Conservation (phyloP, 345 rosid genomes). For the Euphorbia peplus region DNA sequence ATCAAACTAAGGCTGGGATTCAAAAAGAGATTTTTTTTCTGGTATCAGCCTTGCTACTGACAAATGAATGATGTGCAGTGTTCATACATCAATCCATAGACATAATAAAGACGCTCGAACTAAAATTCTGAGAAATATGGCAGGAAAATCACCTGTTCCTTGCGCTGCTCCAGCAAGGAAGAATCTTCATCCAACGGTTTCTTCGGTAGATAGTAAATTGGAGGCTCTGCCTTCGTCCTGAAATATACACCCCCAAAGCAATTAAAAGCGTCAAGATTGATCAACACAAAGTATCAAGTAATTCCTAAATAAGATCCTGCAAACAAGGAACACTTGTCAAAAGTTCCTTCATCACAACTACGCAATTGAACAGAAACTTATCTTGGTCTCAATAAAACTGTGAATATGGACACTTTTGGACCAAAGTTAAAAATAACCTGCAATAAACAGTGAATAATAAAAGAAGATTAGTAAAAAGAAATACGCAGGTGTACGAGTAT, state of each 20-base stretch:
- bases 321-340: conserved; percentile 31
- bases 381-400: conserved; percentile 90
- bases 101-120: neutral
- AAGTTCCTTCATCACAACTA: conserved; percentile 48
- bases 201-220: conserved; percentile 62
- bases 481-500: neutral
- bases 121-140: neutral
- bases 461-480: conserved; percentile 16
- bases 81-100: neutral
- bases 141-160: conserved; percentile 53
- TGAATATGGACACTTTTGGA: conserved; percentile 98
- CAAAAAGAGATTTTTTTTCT: neutral
- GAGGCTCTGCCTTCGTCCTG: conserved; percentile 94
- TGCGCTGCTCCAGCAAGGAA: conserved; percentile 48
- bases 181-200: conserved; percentile 68
- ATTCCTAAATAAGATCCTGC: conserved; percentile 40
- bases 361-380: conserved; percentile 89
- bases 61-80: neutral
- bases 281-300: conserved; percentile 13
- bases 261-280: conserved; percentile 20
- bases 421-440: conserved; percentile 99
- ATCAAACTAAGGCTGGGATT: no score
- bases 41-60: neutral
- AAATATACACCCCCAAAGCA: conserved; percentile 31
- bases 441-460: conserved; percentile 24